Evolutionary conservation across 345 rosid species (phyloP), one percentile per base, ranked within the genome.

Genomic region (Melaleuca alternifolia): DNA sequence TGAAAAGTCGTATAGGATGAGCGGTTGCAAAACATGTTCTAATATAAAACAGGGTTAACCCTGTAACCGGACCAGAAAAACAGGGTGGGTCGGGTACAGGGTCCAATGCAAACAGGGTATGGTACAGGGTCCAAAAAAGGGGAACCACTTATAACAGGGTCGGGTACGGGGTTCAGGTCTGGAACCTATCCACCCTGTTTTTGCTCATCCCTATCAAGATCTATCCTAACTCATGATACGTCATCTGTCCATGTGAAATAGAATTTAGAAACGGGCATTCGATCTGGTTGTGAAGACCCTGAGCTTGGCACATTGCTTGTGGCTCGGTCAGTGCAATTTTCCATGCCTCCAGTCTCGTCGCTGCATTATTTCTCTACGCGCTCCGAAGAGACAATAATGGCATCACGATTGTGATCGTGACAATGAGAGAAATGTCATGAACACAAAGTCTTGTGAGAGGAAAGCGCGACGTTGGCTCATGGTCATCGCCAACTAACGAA

Each of bases 171-270:
- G n/a, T n/a, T n/a, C n/a, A n/a, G n/a, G n/a, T n/a, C n/a, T n/a
- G n/a, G n/a, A n/a, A n/a, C n/a, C n/a, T n/a, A n/a, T n/a, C n/a
- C n/a, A n/a, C n/a, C n/a, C n/a, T n/a, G n/a, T n/a, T n/a, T n/a
- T n/a, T n/a, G n/a, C n/a, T n/a, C n/a, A n/a, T n/a, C n/a, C n/a
- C n/a, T n/a, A 0, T 37, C 48, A 13, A 20, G 13, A 37, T 37
- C 26, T 10, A 13, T 41, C 14, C 48, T 2, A 11, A 3, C 24
- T 4, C 81, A 1, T 1, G 7, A 10, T 13, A 0, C 81, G 2
- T 37, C 48, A 1, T 0, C 16, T 1, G 46, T 33, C 12, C 46
- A 10, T 6, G 2, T 6, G 77, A 4, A 2, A 23, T 2, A 5
- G 0, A 16, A 16, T 18, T 71, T 18, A 2, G 5, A 20, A 20